phyloP scores from a whole-genome alignment of 2,329 filamentous ascomycete species.

The Chrysoporthe cubensis region DNA sequence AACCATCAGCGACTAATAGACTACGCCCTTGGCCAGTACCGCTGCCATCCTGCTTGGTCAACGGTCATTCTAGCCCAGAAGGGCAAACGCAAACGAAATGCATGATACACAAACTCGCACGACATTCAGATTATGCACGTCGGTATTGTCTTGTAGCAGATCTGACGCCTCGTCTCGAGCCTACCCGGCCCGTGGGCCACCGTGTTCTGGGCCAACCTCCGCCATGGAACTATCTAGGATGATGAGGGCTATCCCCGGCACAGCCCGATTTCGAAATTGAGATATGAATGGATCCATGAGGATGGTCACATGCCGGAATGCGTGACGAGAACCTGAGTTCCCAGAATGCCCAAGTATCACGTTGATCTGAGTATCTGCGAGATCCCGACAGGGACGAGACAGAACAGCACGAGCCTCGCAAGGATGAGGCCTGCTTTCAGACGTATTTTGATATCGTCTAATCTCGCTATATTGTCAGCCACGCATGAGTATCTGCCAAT shows the following conservation, averaged over 20 bases:
- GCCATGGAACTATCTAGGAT: not conserved
- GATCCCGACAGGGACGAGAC: slow-evolving; percentile 20
- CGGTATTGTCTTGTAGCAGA: slow-evolving; percentile 8
- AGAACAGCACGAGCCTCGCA: slow-evolving; percentile 11
- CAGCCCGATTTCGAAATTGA: not conserved
- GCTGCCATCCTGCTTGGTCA: not conserved
- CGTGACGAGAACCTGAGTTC: slow-evolving; percentile 10
- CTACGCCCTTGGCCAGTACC: not conserved
- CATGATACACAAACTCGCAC: slow-evolving; percentile 8
- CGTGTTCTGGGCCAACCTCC: not conserved
- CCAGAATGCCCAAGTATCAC: slow-evolving; percentile 15
- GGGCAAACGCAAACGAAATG: slow-evolving; percentile 24
- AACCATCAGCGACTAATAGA: not conserved
- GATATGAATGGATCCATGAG: not conserved
- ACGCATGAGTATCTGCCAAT: slow-evolving; percentile 20
- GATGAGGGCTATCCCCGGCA: not conserved
- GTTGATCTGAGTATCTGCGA: slow-evolving; percentile 25
- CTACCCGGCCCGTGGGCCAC: not conserved
- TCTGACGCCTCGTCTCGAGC: slow-evolving; percentile 9
- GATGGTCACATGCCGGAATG: not conserved
- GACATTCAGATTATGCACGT: slow-evolving; percentile 15
- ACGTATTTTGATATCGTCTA: slow-evolving; percentile 7
- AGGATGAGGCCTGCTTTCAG: slow-evolving; percentile 23
- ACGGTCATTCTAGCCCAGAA: slow-evolving; percentile 17
- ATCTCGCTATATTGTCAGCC: slow-evolving; percentile 24